Evolutionary conservation across 176 grass and related monocot genomes (phyloP).

Genomic region (Tillandsia leiboldiana): DNA sequence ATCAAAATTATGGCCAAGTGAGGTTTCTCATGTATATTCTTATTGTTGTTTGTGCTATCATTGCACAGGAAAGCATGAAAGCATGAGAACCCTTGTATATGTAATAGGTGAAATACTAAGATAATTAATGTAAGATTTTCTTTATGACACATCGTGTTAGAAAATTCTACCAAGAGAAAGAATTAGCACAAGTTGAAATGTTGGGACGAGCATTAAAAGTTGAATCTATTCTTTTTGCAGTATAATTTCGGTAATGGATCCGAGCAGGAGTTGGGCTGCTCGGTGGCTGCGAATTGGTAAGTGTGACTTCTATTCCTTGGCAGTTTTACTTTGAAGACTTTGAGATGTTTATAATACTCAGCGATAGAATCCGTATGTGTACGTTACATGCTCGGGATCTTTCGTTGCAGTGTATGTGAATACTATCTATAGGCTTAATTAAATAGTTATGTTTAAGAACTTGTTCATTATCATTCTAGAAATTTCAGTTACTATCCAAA

Average conservation of each 20-base stretch:
- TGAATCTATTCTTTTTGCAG: conserved; percentile 30
- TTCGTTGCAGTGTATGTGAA: neutral
- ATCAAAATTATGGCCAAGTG: neutral
- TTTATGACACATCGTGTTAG: neutral
- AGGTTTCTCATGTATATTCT: neutral
- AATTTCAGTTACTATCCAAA: neutral
- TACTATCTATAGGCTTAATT: neutral
- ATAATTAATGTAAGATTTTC: neutral
- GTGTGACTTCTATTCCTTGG: neutral
- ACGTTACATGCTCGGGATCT: neutral
- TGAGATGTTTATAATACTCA: neutral
- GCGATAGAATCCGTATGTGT: neutral
- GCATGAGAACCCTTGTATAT: neutral
- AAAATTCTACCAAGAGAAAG: neutral
- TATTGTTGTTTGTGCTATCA: neutral
- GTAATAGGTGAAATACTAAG: neutral
- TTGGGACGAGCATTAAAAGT: neutral
- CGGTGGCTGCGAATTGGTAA: conserved; percentile 95
- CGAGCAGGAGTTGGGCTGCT: conserved; percentile 92
- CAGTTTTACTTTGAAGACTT: neutral
- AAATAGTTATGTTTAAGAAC: neutral
- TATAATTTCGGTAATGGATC: conserved; percentile 95
- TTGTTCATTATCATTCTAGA: neutral
- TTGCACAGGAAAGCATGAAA: neutral
- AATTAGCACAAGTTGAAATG: neutral